Evolutionary conservation across 805 yeast genomes (phyloP), one percentile per base, ranked within the genome.

Genomic region (Spathaspora boniae): DNA sequence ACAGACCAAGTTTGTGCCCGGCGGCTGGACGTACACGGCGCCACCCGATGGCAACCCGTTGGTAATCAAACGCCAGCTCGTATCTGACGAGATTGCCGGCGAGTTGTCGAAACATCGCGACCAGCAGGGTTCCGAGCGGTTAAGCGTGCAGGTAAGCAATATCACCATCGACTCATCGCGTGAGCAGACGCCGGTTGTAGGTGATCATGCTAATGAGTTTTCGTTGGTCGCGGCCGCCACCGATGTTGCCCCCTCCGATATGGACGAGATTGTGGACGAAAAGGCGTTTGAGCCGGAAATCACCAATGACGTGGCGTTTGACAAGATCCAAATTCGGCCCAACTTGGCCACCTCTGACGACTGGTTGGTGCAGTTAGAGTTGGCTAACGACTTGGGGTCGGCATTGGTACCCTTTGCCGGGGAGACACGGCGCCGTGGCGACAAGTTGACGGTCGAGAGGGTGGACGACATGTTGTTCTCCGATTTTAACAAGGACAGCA

Each of bases 241-340:
- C 9, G 32, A 37, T 9, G 41, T 41, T 2, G 42, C 35, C 3
- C 37, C 42, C 11, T 45, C 38, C 5, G 51, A 51, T 44, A 52
- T 55, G 46, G 45, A 49, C 34, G 72, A 68, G 2, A 53, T 78
- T 15, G 67, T 81, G 5, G 66, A 72, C 32, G 85, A 80, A 44
- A 81, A 77, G 47, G 82, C 78, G 3, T 84, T 75, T 51, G 93
- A 84, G 54, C 91, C 91, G 0, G 76, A 77, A 70, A 54, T 72
- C 50, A 24, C 46, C 1, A 54, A 67, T 61, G 42, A 56, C 65
- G 45, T 61, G 37, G 47, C 51, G 25, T 48, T 68, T 51, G 55
- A 57, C 26, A 45, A 32, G 5, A 56, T 65, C 30, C 72, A 68
- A 42, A 63, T 54, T 4, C 61, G 62, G 18, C 71, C 79, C 1